Evolutionary conservation across 2,329 filamentous ascomycete genomes (phyloP), one percentile per base, ranked within the genome.

Genomic region (Elsinoe arachidis): DNA sequence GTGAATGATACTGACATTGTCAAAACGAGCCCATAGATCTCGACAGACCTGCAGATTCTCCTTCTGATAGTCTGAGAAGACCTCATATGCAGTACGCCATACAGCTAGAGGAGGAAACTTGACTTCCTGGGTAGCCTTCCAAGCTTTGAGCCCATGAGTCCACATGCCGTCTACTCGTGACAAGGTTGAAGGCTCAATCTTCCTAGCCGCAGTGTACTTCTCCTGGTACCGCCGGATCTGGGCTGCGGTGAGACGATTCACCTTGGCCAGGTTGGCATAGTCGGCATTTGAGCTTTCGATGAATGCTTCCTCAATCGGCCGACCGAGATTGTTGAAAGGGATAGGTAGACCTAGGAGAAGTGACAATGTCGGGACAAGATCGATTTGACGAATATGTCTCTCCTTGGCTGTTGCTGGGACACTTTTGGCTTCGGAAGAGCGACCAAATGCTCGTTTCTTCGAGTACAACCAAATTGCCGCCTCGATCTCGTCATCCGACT

Each of bases 401-500:
- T 85, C 81, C 69, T 93, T 95, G 39, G 91, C 90, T 19, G 81
- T 88, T n/a, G 74, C 71, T 5, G 82, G 81, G 5, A 82, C 80
- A n/a, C 76, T 74, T 12, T 73, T 68, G 62, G 78, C 80, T 5
- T 81, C 74, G 51, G 81, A 78, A 1, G 83, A 87, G 38, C 90
- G 84, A 14, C 93, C 93, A 70, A 99, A 99, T 9, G 88, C 71
- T 0, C 84, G 84, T 64, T 83, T 85, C 71, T 91, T 95, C 1
- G 93, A 95, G 70, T 97, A 99, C 90, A 99, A 95, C 92, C 93
- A 99, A 47, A 99, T 72, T 1, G 93, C 90, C 57, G 93, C 90
- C 71, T 99, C 85, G 5, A 99, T 83, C 70, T 99, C 93, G 62
- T 97, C 90, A 64, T 96, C 89, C 33, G 92, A 96, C 75, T 99